Conservation (phyloP, 768 basidiomycete genomes). For the Russula dissimulans region DNA sequence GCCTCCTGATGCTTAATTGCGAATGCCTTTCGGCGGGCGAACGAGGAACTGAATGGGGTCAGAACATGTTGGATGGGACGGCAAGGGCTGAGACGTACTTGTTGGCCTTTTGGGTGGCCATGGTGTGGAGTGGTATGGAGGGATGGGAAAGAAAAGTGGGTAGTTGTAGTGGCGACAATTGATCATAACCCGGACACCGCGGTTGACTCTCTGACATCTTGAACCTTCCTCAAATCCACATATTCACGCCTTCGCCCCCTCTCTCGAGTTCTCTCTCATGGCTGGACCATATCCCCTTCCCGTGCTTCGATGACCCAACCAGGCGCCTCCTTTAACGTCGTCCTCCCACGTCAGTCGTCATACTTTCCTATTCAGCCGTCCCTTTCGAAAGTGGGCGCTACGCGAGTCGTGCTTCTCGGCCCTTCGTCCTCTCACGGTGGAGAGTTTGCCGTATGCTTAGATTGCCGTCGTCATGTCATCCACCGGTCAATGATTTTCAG, state of each 20-base stretch:
- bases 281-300: too few relatives aligned
- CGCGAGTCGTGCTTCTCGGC: too few relatives aligned
- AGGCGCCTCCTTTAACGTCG: too few relatives aligned
- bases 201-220: not conserved
- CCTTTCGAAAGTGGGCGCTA: not conserved
- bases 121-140: not conserved
- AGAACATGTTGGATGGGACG: not conserved
- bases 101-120: constrained; percentile 18
- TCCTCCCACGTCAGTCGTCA: not conserved
- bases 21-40: constrained; percentile 35
- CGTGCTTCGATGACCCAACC: too few relatives aligned
- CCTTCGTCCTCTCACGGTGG: too few relatives aligned
- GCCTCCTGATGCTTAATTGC: constrained; percentile 48
- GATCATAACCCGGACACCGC: not conserved
- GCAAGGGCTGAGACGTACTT: constrained; percentile 7
- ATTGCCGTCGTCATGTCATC: too few relatives aligned
- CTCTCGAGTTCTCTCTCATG: too few relatives aligned
- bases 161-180: not conserved
- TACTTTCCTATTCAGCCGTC: constrained; percentile 2
- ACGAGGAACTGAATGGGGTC: constrained; percentile 29
- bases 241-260: too few relatives aligned
- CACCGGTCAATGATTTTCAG: too few relatives aligned
- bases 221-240: too few relatives aligned
- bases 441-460: too few relatives aligned
- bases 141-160: not conserved